A percentile compares a stretch with the other conserved stretches of the same genome.
Evolutionary conservation across 129 eudicot species (phyloP).

Genomic region (Artemisia annua): DNA sequence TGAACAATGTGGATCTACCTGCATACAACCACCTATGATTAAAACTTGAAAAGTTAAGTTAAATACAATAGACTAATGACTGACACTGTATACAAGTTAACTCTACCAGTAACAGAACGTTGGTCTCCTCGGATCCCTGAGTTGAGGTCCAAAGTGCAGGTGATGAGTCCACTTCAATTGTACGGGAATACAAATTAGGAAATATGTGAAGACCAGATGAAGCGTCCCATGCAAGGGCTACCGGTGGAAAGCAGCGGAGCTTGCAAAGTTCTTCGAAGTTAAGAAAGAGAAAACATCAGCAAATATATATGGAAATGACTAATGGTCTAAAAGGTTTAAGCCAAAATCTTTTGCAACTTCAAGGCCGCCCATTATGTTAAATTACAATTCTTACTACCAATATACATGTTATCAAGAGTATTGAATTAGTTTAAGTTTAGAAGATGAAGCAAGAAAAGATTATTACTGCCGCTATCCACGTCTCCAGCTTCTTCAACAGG

Average conservation of each 20-base stretch:
- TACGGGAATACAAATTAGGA: constrained; percentile 77
- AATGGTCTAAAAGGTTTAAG: constrained; percentile 13
- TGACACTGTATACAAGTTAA: constrained; percentile 14
- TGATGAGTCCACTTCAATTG: constrained; percentile 81
- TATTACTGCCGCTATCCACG: constrained; percentile 62
- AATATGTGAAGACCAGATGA: constrained; percentile 83
- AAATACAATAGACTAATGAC: not conserved
- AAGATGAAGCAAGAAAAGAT: constrained; percentile 21
- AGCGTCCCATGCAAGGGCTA: constrained; percentile 87
- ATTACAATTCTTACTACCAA: too few relatives aligned
- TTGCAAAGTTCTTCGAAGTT: constrained; percentile 69
- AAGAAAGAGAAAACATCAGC: constrained; percentile 22
- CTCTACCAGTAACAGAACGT: constrained; percentile 79
- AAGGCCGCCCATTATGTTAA: too few relatives aligned
- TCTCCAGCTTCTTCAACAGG: constrained; percentile 75
- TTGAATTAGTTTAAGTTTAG: not conserved
- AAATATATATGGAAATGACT: not conserved
- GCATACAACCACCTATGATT: constrained; percentile 28
- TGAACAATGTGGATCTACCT: constrained; percentile 99
- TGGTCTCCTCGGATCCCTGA: constrained; percentile 72
- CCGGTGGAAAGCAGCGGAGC: constrained; percentile 96
- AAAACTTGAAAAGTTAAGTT: not conserved
- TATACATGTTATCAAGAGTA: not conserved
- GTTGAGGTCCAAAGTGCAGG: constrained; percentile 90
- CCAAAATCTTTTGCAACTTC: not conserved